Base-by-base conservation (phyloP, 192 early-diverging fungal species). In the Entomortierella parvispora region DNA sequence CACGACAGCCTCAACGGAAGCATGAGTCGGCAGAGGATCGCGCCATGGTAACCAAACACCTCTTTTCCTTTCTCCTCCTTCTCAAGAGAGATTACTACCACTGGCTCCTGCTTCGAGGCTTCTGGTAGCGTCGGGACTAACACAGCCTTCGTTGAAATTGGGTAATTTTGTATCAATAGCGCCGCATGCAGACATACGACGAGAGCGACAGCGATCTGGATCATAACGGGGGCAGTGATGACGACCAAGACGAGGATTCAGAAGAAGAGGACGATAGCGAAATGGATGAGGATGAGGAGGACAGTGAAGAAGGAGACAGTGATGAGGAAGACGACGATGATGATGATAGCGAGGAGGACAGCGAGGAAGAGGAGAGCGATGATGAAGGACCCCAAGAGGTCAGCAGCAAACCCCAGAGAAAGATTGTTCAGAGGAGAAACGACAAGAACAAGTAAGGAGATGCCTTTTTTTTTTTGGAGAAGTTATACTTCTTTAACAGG, bases 401-500 rank as follows among this genome's bases (percentile, higher is more conserved):
- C 34, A 47, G 55, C 18, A 32, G 52, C 55, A 49, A 62, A 49
- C 48, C 80, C 58, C 74, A 60, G 58, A 33, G 57, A 75, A 69
- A 81, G 60, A 56, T 72, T 64, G 55, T 76, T 28, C 71, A 84
- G 54, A 33, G 74, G 17, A 80, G 68, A 50, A 40, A 69, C 6
- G 72, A 66, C 26, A 86, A 62, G 65, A 83, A 70, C 66, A 77
- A 81, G 84, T 80, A 79, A 80, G 20, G 42, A 45, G 22, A 10
- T 23, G 15, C 1, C 9, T 42, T 14, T 28, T 15, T 61, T 22
- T 31, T 0, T 18, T 26, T 11, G 2, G n/a, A 10, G 4, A 11
- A 40, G 26, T 25, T 58, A 2, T 26, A 44, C 20, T 44, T 58
- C 20, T 1, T 51, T 23, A 22, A 51, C 49, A 51, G 15, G 23